Conservation (phyloP, 2,329 filamentous ascomycete genomes). For the Apiospora aurea region DNA sequence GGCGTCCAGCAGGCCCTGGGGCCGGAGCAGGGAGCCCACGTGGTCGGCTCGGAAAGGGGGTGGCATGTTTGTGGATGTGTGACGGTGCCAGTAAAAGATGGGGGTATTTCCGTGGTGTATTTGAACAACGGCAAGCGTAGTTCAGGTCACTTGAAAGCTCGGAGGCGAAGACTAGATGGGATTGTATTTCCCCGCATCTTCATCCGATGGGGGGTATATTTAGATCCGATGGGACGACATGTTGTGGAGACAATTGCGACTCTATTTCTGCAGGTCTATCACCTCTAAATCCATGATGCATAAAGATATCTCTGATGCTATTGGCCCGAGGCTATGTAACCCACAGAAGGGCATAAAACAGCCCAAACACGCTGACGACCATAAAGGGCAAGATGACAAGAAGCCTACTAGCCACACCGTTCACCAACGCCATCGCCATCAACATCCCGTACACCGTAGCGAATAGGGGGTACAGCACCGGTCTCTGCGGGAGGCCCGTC, state of each 20-base stretch:
- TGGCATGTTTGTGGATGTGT: constrained; percentile 31
- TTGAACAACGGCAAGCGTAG: too few relatives aligned
- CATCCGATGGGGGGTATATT: too few relatives aligned
- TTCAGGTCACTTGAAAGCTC: not conserved
- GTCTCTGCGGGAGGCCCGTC: not conserved
- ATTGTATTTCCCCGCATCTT: not conserved
- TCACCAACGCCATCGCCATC: not conserved
- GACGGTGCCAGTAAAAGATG: not conserved
- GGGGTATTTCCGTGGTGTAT: too few relatives aligned
- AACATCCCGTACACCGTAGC: not conserved
- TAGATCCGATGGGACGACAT: not conserved
- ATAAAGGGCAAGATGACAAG: not conserved
- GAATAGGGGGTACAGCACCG: not conserved
- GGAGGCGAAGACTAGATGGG: not conserved
- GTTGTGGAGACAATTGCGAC: not conserved
- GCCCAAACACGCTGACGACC: not conserved
- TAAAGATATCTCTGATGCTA: not conserved
- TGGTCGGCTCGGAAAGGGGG: constrained; percentile 76
- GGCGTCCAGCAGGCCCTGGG: constrained; percentile 65
- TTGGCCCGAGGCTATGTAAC: not conserved
- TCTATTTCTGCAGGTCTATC: not conserved
- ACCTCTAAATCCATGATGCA: not conserved
- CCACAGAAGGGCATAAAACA: not conserved
- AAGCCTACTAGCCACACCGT: not conserved
- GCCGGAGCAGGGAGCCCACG: constrained; percentile 74